Base-by-base conservation (phyloP, 768 basidiomycete species). In the Roridomyces roridus region DNA sequence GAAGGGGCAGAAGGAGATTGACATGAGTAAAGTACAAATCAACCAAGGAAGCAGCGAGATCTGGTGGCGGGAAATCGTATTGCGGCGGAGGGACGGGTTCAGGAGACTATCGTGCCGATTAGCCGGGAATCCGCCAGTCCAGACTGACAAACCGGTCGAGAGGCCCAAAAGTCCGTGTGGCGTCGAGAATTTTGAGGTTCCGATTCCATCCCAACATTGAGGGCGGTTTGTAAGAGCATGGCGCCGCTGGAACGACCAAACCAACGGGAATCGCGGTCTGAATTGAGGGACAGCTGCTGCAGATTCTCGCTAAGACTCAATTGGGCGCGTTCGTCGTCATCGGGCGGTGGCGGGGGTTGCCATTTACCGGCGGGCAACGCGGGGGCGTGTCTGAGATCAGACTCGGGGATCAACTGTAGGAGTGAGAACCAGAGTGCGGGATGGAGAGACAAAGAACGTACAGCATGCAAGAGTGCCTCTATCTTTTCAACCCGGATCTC, bases 401-500 rank as follows among this genome's bases (percentile, higher is more conserved):
- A 77, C 40, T 85, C 85, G 3, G 89, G 88, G 39, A 85, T 62
- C 17, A 83, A 69, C 65, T 78, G 68, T 50, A 42, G 17, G n/a
- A n/a, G n/a, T n/a, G n/a, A n/a, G n/a, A n/a, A n/a, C n/a, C 31
- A 15, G 28, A 36, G 42, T 15, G 36, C 36, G 20, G 26, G 52
- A 25, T n/a, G 17, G 12, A 45, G n/a, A 7, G 14, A 18, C 14
- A 7, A 36, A 11, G 17, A 11, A 25, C 71, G 28, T 55, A 85
- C 87, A 70, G 79, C 82, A 50, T 73, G 76, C 20, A 89, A 68
- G 5, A 89, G 74, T 56, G 74, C 79, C 67, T 89, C 85, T 77
- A 89, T 83, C 65, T 86, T 87, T 53, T 85, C 82, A 2, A 89
- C 67, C 11, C 87, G 79, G 53, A 68, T 77, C 69, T 89, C 88